phyloP scores from a whole-genome alignment of 805 yeast genomes.

The Soucietia sequanensis region DNA sequence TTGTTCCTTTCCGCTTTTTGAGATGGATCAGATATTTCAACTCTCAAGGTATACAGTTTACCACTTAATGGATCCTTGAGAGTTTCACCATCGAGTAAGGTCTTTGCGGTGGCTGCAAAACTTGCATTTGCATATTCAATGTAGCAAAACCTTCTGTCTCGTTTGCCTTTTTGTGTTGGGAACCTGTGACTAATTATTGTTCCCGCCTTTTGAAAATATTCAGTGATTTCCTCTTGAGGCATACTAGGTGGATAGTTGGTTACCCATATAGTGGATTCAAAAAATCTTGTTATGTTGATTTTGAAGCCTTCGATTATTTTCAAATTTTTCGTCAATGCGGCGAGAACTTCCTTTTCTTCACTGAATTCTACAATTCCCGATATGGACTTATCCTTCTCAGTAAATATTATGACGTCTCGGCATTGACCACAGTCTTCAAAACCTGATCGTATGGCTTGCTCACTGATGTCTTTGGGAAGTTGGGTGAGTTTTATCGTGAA shows the following conservation, averaged over 20 bases:
- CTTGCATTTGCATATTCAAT: conserved; percentile 50
- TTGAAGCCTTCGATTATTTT: conserved; percentile 44
- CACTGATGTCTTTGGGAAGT: conserved; percentile 41
- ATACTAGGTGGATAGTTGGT: conserved; percentile 68
- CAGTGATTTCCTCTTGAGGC: conserved; percentile 35
- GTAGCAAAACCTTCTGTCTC: conserved; percentile 70
- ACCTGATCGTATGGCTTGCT: conserved; percentile 36
- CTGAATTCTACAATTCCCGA: conserved; percentile 62
- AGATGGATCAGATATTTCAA: conserved; percentile 61
- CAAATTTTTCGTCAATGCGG: conserved; percentile 60
- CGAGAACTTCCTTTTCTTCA: conserved; percentile 43
- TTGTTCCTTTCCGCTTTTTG: conserved; percentile 19
- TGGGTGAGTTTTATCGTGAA: conserved; percentile 54
- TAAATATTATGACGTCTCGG: conserved; percentile 27
- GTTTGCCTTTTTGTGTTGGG: conserved; percentile 55
- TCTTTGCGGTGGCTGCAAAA: conserved; percentile 46
- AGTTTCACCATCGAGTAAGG: conserved; percentile 35
- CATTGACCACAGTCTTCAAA: conserved; percentile 65
- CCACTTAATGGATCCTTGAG: conserved; percentile 26
- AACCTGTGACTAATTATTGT: conserved; percentile 52
- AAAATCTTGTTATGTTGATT: conserved; percentile 45
- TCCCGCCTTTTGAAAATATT: conserved; percentile 42
- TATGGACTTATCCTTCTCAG: conserved; percentile 10
- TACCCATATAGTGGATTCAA: conserved; percentile 62
- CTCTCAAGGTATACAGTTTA: conserved; percentile 43